phyloP scores from a whole-genome alignment of 1,284 basidiomycete genomes.

The Heterobasidion occidentale region DNA sequence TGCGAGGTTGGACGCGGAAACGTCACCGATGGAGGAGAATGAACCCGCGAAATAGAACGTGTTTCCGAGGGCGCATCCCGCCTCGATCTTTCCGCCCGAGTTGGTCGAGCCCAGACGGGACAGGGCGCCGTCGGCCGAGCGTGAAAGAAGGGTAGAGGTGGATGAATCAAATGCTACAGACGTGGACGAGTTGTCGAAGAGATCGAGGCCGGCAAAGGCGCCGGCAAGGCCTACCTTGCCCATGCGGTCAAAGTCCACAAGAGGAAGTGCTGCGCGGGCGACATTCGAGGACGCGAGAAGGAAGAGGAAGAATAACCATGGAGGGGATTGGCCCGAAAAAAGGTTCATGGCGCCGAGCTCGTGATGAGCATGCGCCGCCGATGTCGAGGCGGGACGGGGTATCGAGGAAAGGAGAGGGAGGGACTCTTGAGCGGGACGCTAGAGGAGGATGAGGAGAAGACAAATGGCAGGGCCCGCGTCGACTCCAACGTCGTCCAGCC shows the following conservation, averaged over 20 bases:
- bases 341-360: slow-evolving; percentile 4
- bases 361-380: slow-evolving; percentile 6
- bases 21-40: slow-evolving; percentile 60
- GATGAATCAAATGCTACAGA: slow-evolving; percentile 57
- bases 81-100: slow-evolving; percentile 55
- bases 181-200: slow-evolving; percentile 50
- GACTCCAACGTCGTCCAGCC: too few relatives aligned
- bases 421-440: not conserved
- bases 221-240: slow-evolving; percentile 84
- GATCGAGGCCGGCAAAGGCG: slow-evolving; percentile 77
- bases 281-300: slow-evolving; percentile 20
- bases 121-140: slow-evolving; percentile 55
- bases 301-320: slow-evolving; percentile 11
- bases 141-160: slow-evolving; percentile 63
- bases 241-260: slow-evolving; percentile 87
- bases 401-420: not conserved
- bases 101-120: slow-evolving; percentile 63
- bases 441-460: not conserved
- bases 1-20: slow-evolving; percentile 59
- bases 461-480: not conserved
- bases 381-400: not conserved
- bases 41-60: slow-evolving; percentile 70
- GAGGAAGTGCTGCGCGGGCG: slow-evolving; percentile 57
- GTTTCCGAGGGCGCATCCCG: slow-evolving; percentile 57
- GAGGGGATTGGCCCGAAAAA: not conserved